phyloP scores from a whole-genome alignment of 495 filamentous ascomycete species.

The Aspergillus indologenus region DNA sequence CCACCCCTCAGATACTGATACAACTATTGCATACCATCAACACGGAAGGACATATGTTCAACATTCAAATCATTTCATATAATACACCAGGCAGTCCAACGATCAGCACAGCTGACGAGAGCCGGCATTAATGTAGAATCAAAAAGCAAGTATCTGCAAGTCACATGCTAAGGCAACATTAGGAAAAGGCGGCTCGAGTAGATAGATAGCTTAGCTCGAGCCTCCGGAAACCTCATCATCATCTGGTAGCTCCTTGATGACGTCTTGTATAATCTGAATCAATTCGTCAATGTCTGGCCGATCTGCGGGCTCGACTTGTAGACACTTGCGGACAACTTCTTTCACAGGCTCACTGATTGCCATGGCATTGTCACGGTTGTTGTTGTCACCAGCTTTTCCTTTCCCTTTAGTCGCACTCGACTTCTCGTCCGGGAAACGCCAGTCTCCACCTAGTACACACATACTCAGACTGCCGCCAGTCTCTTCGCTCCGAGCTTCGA shows the following conservation, averaged over 20 bases:
- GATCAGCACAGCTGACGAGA: not conserved
- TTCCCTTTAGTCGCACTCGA: constrained; percentile 55
- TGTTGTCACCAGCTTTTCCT: constrained; percentile 37
- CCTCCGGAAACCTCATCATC: constrained; percentile 51
- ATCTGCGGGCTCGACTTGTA: constrained; percentile 89
- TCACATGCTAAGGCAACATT: not conserved
- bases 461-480: constrained; percentile 90
- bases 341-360: constrained; percentile 73
- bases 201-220: constrained; percentile 19
- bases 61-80: constrained; percentile 12
- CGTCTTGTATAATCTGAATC: constrained; percentile 73
- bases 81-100: not conserved
- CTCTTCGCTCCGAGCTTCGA: constrained; percentile 92
- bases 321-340: constrained; percentile 80
- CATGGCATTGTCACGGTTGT: constrained; percentile 28
- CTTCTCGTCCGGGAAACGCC: constrained; percentile 87
- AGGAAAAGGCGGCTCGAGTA: not conserved
- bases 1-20: not conserved
- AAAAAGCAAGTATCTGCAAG: constrained; percentile 5
- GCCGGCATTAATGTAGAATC: not conserved
- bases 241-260: constrained; percentile 70
- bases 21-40: not conserved
- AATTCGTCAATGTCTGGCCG: constrained; percentile 88
- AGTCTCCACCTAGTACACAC: constrained; percentile 87
- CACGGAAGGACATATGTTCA: constrained; percentile 10